phyloP scores from a whole-genome alignment of 768 basidiomycete genomes.

The Hygrophorus pudorinus region DNA sequence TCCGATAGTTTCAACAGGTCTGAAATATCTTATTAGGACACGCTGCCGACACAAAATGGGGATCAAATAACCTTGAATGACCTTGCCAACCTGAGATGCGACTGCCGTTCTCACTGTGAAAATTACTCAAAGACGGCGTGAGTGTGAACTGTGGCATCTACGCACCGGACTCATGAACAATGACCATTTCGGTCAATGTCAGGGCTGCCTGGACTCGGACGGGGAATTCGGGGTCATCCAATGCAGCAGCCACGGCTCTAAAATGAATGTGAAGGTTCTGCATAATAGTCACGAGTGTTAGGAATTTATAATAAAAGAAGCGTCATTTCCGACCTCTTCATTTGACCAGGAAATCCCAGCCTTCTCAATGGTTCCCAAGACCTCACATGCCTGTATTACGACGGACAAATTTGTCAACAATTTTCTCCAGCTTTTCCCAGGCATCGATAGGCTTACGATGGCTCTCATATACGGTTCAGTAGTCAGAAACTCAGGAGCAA shows the following conservation, averaged over 20 bases:
- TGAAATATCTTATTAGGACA: slow-evolving; percentile 15
- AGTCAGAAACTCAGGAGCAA: slow-evolving; percentile 61
- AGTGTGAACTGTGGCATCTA: slow-evolving; percentile 1
- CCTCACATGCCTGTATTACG: slow-evolving; percentile 58
- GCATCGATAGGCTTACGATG: slow-evolving; percentile 40
- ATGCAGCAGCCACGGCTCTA: slow-evolving; percentile 49
- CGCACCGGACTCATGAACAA: slow-evolving; percentile 52
- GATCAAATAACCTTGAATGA: slow-evolving; percentile 59
- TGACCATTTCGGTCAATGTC: slow-evolving; percentile 69
- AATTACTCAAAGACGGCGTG: background rate
- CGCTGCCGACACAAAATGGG: background rate
- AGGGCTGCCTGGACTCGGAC: slow-evolving; percentile 79
- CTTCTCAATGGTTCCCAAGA: slow-evolving; percentile 67
- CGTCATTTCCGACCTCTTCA: slow-evolving; percentile 37
- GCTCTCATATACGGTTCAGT: slow-evolving; percentile 67
- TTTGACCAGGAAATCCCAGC: slow-evolving; percentile 57
- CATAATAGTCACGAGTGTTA: background rate
- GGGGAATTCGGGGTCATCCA: slow-evolving; percentile 74
- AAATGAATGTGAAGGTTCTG: slow-evolving; percentile 59
- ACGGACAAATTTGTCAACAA: background rate
- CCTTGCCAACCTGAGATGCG: slow-evolving; percentile 71
- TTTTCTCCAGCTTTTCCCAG: background rate
- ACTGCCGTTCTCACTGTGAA: slow-evolving; percentile 55
- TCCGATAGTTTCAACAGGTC: slow-evolving; percentile 86
- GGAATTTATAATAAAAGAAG: background rate